phyloP scores from a whole-genome alignment of 2,329 filamentous ascomycete genomes.

The Penicillium hesseltinei region DNA sequence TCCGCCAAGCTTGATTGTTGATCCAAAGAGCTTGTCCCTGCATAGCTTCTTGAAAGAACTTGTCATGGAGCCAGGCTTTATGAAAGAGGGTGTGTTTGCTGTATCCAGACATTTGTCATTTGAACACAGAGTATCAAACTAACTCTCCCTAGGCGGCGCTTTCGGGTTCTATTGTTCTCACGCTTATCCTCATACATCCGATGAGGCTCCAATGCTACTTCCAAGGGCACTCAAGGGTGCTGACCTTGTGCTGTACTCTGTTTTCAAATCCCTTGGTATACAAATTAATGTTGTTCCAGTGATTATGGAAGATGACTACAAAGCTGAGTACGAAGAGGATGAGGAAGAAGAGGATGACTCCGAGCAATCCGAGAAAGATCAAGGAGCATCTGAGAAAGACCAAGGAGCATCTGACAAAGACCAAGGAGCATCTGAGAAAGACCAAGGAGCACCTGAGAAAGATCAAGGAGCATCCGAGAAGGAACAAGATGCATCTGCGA shows the following conservation, averaged over 20 bases:
- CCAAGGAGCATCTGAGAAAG: neutral
- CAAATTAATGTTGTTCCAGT: neutral
- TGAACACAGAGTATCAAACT: neutral
- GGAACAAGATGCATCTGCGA: neutral
- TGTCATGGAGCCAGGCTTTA: conserved; percentile 23
- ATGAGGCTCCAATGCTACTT: neutral
- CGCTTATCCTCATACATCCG: conserved; percentile 46
- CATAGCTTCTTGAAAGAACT: conserved; percentile 34
- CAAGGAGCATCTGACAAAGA: neutral
- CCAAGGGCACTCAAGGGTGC: neutral
- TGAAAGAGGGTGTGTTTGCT: neutral
- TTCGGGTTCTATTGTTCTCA: conserved; percentile 50
- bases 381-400: neutral
- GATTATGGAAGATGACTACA: neutral
- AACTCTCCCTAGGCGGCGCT: conserved; percentile 34
- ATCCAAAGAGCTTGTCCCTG: conserved; percentile 38
- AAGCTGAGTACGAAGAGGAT: neutral
- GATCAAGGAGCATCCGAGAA: neutral
- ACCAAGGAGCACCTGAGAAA: neutral
- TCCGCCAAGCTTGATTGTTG: conserved; percentile 22
- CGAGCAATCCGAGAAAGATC: neutral
- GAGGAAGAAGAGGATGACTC: neutral
- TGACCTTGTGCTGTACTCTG: neutral
- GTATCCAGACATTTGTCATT: neutral
- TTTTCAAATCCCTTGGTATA: neutral